A percentile compares a stretch with the other conserved stretches of the same genome.
Evolutionary conservation across 441 rosid species (phyloP).

Genomic region (Pelargonium citronellum): DNA sequence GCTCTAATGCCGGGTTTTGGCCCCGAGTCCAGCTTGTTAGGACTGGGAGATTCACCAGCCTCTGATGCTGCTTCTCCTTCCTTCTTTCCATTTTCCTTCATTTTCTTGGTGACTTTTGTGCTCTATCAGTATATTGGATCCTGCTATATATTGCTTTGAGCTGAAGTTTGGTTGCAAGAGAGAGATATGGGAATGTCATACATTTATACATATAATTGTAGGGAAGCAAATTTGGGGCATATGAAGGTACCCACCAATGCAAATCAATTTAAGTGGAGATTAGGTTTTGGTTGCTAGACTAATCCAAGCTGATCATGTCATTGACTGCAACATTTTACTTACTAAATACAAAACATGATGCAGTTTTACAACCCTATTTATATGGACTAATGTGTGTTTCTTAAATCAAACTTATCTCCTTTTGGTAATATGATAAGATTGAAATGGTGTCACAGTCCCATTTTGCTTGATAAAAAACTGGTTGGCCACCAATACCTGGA

Average conservation of each 20-base stretch:
- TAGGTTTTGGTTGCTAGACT: background rate
- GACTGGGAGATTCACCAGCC: constrained; percentile 30
- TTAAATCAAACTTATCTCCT: too few species aligned
- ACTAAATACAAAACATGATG: too few species aligned
- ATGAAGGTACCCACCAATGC: background rate
- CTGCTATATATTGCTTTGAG: background rate
- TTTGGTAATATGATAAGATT: too few species aligned
- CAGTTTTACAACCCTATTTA: too few species aligned
- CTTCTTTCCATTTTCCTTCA: constrained; percentile 26
- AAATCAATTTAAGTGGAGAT: background rate
- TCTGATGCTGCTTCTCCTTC: constrained; percentile 5
- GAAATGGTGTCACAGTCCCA: too few species aligned
- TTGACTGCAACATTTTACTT: background rate
- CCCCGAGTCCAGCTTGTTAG: constrained; percentile 8
- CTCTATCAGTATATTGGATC: background rate
- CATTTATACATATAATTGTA: constrained; percentile 17
- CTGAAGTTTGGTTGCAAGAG: background rate
- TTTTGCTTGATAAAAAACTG: too few species aligned
- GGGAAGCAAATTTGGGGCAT: constrained; percentile 1
- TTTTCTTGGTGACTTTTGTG: constrained; percentile 10
- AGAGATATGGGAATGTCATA: background rate
- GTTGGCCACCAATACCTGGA: too few species aligned
- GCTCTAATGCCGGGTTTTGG: constrained; percentile 31
- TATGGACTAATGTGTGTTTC: too few species aligned
- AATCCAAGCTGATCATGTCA: background rate